These are phyloP conservation scores for Yamadazyma paraphyllophila DNA, from an alignment of 805 yeast genomes.

Conservation along the genomic window DNA sequence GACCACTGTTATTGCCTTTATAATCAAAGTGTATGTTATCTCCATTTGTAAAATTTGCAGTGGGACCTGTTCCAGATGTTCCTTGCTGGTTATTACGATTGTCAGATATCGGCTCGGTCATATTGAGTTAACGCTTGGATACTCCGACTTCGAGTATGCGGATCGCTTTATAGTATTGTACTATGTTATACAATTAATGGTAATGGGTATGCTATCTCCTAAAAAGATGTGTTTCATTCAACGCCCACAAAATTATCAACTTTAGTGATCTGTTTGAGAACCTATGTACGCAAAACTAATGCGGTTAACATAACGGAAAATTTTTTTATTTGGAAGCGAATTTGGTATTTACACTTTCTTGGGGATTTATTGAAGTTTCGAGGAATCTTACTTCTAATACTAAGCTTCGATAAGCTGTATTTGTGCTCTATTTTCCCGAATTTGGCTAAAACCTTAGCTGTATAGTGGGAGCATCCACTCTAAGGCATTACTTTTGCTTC, in stretches of 20 bases:
- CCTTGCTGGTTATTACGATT: neutral
- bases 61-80: neutral
- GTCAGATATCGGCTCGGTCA: constrained; percentile 4
- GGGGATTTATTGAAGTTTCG: neutral
- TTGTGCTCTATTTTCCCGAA: no score
- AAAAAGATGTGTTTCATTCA: neutral
- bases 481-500: no score
- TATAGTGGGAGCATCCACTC: no score
- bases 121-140: neutral
- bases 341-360: constrained; percentile 1
- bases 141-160: neutral
- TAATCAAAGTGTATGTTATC: constrained; percentile 35
- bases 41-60: constrained; percentile 19
- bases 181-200: neutral
- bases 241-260: constrained; percentile 2
- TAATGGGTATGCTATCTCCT: neutral
- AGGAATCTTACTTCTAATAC: no score
- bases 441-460: no score
- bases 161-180: no score
- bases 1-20: neutral
- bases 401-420: no score
- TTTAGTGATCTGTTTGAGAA: constrained; percentile 5
- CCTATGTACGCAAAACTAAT: constrained; percentile 5
- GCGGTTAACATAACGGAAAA: constrained; percentile 8
- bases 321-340: constrained; percentile 3